Percentiles rank a stretch among this genome's conserved stretches.
phyloP scores from a whole-genome alignment of 148 eudicot genomes.

The Bassia scoparia region DNA sequence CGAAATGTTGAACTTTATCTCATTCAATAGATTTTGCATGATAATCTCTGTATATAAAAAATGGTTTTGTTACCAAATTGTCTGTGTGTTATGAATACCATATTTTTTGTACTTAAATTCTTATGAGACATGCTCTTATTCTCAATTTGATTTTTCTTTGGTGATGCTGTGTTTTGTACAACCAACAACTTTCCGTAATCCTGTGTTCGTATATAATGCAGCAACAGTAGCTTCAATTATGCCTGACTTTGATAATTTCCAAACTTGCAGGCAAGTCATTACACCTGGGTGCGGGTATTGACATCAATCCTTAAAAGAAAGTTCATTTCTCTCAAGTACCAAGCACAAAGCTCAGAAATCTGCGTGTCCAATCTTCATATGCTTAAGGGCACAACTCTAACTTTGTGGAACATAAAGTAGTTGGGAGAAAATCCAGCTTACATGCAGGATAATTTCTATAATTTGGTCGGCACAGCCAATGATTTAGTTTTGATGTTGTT shows the following conservation, averaged over 20 bases:
- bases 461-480: not conserved
- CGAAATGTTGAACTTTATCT: not conserved
- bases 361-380: not conserved
- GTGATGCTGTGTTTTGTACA: not conserved
- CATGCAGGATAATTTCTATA: not conserved
- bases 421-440: not conserved
- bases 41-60: too few species aligned
- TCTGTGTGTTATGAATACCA: not conserved
- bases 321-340: not conserved
- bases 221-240: not conserved
- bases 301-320: slow-evolving; percentile 7
- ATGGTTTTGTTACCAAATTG: not conserved
- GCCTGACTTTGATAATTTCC: not conserved
- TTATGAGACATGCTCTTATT: not conserved
- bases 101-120: not conserved
- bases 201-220: not conserved
- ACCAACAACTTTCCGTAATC: not conserved
- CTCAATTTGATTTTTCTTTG: not conserved
- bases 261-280: not conserved
- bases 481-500: not conserved
- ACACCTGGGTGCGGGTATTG: too few species aligned
- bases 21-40: not conserved
- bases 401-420: not conserved
- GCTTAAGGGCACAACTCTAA: not conserved
- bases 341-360: slow-evolving; percentile 1